Percentiles rank a stretch among this genome's conserved stretches.
phyloP scores from a whole-genome alignment of 2,329 filamentous ascomycete genomes.

The Anisogramma anomala region DNA sequence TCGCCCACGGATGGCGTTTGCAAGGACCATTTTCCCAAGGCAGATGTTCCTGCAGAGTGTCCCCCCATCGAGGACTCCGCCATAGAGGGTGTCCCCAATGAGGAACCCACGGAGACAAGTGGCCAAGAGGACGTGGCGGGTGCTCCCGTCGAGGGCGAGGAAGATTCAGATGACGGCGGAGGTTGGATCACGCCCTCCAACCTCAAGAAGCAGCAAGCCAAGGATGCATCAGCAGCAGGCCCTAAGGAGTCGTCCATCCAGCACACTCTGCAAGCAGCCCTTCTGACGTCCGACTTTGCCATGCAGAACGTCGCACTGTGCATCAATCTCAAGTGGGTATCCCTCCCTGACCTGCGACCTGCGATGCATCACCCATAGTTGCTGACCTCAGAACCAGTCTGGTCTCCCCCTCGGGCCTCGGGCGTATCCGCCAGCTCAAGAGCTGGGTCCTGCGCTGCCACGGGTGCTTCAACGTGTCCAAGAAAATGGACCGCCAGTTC shows the following conservation, averaged over 20 bases:
- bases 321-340: conserved; percentile 58
- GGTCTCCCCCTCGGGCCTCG: conserved; percentile 58
- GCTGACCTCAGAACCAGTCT: conserved; percentile 40
- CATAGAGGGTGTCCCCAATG: conserved; percentile 19
- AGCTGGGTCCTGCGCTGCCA: conserved; percentile 89
- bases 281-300: conserved; percentile 88
- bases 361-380: neutral
- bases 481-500: conserved; percentile 81
- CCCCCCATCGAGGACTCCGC: conserved; percentile 28
- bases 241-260: conserved; percentile 38
- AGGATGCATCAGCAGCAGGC: conserved; percentile 41
- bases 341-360: no score
- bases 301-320: conserved; percentile 96
- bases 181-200: conserved; percentile 95
- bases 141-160: conserved; percentile 21
- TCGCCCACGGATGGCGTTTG: no score
- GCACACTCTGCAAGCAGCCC: conserved; percentile 70
- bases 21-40: no score
- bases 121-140: conserved; percentile 19
- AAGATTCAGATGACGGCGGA: conserved; percentile 45
- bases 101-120: conserved; percentile 14
- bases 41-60: no score
- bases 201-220: conserved; percentile 69
- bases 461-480: conserved; percentile 76
- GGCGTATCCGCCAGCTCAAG: conserved; percentile 73